Evolutionary conservation across 371 early-diverging fungal genomes (phyloP), one percentile per base, ranked within the genome.

Genomic region (Syncephalis plumigaleata): DNA sequence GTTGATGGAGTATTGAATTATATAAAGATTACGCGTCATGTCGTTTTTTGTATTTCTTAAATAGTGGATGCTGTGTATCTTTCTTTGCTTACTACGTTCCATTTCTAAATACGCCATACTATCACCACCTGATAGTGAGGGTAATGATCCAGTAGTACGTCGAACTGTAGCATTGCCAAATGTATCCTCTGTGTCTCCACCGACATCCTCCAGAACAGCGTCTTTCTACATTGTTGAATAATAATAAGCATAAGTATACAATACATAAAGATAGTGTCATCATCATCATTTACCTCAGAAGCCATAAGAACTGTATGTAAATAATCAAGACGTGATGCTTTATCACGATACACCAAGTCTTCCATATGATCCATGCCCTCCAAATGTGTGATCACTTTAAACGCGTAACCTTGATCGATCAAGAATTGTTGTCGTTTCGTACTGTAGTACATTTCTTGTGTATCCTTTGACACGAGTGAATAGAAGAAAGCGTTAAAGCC

Each of bases 391-490:
- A 93, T 84, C 21, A 90, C 96, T 64, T 95, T 97, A 71, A 97
- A 99, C 18, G 95, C 84, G 64, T 99, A 99, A 0, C 99, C 99
- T 65, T 99, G 99, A 63, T 99, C 99, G 39, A 99, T 87, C 55
- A 99, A 64, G 64, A 98, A 99, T 64, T 96, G 97, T 63, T 97
- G 94, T 38, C 99, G 79, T 61, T 95, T 96, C 15, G 88, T 78
- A n/a, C 93, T 90, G 56, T 97, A 99, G 50, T 79, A 91, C 87
- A 99, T 97, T 67, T 99, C 99, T 58, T 98, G 91, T 0, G 99
- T 99, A 65, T 99, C 99, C 50, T 84, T 83, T 38, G 87, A 84
- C 7, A 99, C 98, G 21, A 99, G 68, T 3, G 97, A 89, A 59
- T 99, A 99, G 58, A 99, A 99, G 65, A 85, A 94, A 1, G 98